Conservation (phyloP, 2,329 filamentous ascomycete genomes). For the Byssoonygena ceratinophila region DNA sequence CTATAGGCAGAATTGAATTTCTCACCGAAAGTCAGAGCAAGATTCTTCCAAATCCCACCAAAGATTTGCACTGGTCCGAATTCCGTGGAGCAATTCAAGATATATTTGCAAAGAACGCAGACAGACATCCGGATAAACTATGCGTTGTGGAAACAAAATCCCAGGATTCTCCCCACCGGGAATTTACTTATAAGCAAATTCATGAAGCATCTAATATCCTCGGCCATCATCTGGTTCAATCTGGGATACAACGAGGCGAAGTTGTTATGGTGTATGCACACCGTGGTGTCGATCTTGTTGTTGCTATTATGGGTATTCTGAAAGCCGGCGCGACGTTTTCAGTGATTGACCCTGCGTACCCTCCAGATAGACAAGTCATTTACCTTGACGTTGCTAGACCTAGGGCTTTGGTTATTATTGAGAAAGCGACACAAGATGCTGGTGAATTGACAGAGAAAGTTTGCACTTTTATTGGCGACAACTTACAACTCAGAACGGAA, state of each 20-base stretch:
- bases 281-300: conserved; percentile 65
- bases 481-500: conserved; percentile 60
- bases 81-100: conserved; percentile 30
- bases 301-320: conserved; percentile 67
- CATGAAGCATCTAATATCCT: conserved; percentile 71
- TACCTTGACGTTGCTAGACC: conserved; percentile 73
- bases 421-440: conserved; percentile 58
- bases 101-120: conserved; percentile 37
- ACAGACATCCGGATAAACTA: conserved; percentile 54
- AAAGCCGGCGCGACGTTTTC: conserved; percentile 51
- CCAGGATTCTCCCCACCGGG: conserved; percentile 45
- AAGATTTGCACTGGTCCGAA: conserved; percentile 37
- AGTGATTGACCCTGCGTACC: conserved; percentile 68
- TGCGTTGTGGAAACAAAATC: conserved; percentile 58
- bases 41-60: conserved; percentile 33
- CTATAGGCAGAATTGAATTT: conserved; percentile 37
- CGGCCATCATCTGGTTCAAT: conserved; percentile 64
- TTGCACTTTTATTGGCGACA: conserved; percentile 58
- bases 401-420: conserved; percentile 60
- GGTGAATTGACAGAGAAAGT: conserved; percentile 53
- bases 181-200: conserved; percentile 78
- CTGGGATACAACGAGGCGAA: conserved; percentile 66
- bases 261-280: conserved; percentile 90
- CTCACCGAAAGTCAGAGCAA: conserved; percentile 17
- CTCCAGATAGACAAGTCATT: conserved; percentile 68